Evolutionary conservation across 192 early-diverging fungal species (phyloP), one percentile per base, ranked within the genome.

Genomic region (Rhizoclosmatium globosum): DNA sequence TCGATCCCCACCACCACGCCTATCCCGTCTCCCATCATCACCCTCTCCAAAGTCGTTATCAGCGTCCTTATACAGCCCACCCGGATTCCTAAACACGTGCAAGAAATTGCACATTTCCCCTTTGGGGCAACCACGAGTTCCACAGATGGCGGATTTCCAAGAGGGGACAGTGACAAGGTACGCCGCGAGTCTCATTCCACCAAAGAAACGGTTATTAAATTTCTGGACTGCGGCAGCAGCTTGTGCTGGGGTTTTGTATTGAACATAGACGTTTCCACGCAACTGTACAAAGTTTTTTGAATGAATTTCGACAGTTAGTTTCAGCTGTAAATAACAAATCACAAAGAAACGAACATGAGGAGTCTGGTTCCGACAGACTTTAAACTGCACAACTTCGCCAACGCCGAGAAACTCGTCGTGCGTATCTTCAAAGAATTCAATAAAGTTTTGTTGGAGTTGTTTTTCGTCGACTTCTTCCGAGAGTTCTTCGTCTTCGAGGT

Each of bases 121-220:
- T 57, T 82, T 85, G 3, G n/a, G 82, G 46, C 84, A 86, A 41
- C 56, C 61, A 6, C 77, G 67, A 61, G 17, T 77, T 82, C 85
- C 85, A 66, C 85, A 86, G 41, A 86, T 84, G 2, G 85, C 85
- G 7, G 58, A 9, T 78, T 87, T 86, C 85, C 85, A 86, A 43
- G 78, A 81, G 13, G 85, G 74, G 7, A 86, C 79, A 23, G 86
- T 74, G n/a, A 81, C 81, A 46, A 81, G 69, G 7, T 85, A 79
- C 15, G 68, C 76, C 19, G 48, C 53, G n/a, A 86, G 71, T 44
- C 73, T 82, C 47, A 80, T 73, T 0, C 85, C 85, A 17, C 71
- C 85, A 65, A 82, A 86, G 77, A 78, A 86, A 47, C 85, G 67
- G 17, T 83, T 80, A 47, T 78, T 76, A 31, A 86, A 82, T 42